phyloP scores from a whole-genome alignment of 108 stramenopile genomes.

The Conticribra weissflogii region DNA sequence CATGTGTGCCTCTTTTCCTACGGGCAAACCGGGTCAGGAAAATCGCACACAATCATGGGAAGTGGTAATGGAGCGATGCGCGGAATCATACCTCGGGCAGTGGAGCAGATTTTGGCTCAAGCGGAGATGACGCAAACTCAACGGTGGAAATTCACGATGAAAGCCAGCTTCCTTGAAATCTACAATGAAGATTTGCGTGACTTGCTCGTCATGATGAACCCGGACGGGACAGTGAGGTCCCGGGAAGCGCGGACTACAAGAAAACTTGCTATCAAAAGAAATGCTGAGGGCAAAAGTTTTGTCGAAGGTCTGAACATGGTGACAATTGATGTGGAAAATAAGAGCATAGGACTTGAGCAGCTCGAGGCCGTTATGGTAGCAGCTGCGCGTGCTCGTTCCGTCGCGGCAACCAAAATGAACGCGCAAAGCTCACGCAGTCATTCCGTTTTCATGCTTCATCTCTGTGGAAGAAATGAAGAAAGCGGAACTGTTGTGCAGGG shows the following conservation, averaged over 20 bases:
- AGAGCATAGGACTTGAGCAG: conserved; percentile 60
- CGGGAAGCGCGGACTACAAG: conserved; percentile 24
- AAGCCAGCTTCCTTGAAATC: conserved; percentile 97
- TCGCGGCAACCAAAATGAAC: conserved; percentile 98
- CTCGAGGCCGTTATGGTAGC: conserved; percentile 87
- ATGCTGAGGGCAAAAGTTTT: conserved; percentile 79
- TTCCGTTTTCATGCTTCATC: conserved; percentile 98
- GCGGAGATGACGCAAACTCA: conserved; percentile 80
- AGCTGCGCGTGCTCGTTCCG: conserved; percentile 92
- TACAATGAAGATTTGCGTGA: conserved; percentile 99
- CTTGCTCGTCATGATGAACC: conserved; percentile 77
- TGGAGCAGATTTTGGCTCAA: conserved; percentile 89
- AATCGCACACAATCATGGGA: conserved; percentile 92
- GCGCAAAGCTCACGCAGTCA: conserved; percentile 96
- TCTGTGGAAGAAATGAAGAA: conserved; percentile 89
- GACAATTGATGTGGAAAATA: conserved; percentile 79
- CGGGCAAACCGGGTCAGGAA: conserved; percentile 81
- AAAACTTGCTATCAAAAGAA: conserved; percentile 83
- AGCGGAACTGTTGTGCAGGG: conserved; percentile 88
- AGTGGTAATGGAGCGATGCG: conserved; percentile 79
- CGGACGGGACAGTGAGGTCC: conserved; percentile 37
- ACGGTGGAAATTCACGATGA: conserved; percentile 94
- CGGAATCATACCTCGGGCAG: conserved; percentile 91
- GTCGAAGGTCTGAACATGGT: conserved; percentile 91
- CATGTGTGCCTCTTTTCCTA: conserved; percentile 88